These are phyloP conservation scores for Colletotrichum tamarilloi DNA, from an alignment of 2,329 filamentous ascomycete genomes.

Conservation along the genomic window DNA sequence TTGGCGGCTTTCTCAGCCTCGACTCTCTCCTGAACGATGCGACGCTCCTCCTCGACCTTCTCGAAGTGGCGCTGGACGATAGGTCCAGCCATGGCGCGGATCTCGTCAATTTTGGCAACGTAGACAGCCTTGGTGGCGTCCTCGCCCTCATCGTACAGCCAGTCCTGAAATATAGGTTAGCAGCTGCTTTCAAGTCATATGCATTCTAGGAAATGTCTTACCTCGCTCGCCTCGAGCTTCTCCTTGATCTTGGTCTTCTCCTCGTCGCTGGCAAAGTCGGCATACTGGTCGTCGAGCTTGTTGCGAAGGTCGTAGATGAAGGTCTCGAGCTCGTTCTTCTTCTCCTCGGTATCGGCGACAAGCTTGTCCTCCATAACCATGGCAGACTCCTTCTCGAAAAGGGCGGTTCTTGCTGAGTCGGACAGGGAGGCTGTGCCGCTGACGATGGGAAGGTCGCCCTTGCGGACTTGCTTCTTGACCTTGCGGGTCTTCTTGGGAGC, in stretches of 20 bases:
- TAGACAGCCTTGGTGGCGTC: constrained; percentile 95
- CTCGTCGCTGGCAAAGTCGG: constrained; percentile 88
- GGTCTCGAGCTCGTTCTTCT: constrained; percentile 99
- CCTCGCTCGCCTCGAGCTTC: constrained; percentile 88
- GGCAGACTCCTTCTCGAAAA: constrained; percentile 82
- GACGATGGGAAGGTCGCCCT: constrained; percentile 91
- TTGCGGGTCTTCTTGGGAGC: constrained; percentile 90
- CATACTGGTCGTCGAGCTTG: constrained; percentile 92
- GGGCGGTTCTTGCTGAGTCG: constrained; percentile 70
- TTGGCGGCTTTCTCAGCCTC: constrained; percentile 84
- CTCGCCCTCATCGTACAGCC: constrained; percentile 97
- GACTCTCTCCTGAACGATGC: constrained; percentile 78
- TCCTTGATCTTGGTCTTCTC: constrained; percentile 89
- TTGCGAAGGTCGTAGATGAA: constrained; percentile 97
- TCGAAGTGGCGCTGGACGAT: constrained; percentile 96
- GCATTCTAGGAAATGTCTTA: constrained; percentile 57
- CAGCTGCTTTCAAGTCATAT: neutral
- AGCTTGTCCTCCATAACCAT: constrained; percentile 99
- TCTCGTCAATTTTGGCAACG: constrained; percentile 94
- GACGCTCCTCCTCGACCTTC: constrained; percentile 88
- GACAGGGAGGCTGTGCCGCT: constrained; percentile 87
- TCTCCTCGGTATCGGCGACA: constrained; percentile 96
- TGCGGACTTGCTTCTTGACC: constrained; percentile 99
- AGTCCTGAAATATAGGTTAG: constrained; percentile 74
- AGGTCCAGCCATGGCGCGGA: constrained; percentile 88